Evolutionary conservation across 257 asterid genomes (phyloP), one percentile per base, ranked within the genome.

Genomic region (Jacaranda mimosifolia): DNA sequence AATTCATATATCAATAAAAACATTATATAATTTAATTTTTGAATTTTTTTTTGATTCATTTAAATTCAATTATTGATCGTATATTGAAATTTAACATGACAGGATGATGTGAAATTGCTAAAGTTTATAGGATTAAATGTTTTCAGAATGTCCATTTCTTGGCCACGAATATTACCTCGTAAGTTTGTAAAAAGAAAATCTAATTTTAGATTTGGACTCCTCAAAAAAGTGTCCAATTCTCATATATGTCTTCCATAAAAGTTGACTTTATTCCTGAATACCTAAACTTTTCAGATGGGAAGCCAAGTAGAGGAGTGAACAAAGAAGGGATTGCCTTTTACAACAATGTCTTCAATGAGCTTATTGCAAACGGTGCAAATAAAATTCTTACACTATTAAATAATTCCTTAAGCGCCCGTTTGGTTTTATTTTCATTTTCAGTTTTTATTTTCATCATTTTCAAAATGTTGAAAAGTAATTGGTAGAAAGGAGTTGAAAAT

Each of bases 101-200:
- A 92, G 97, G 91, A 80, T 3, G 97, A 92, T 66, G 78, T 88
- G 11, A 73, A 88, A 66, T 39, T 82, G 69, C 15, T 88, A 82
- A 86, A 91, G 76, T 63, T 35, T 12, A 18, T 85, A 4, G 89
- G 90, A 64, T 9, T 86, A 55, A 78, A 84, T 64, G 84, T 82
- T 38, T 89, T 91, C 81, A 77, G 97, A 73, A 55, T 91, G 66
- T 91, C 97, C n/a, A 92, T 92, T 76, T 85, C 97, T 3, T 90
- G 96, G 97, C 9, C 97, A 6, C 80, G 96, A 45, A 38, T 92
- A 43, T 79, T 92, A 74, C 96, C 97, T 10, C 51, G 97, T 92
- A 87, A 72, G 87, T 19, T 14, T 1, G 9, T 2, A 35, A 2
- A 64, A 70, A 4, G 45, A 40, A 40, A 40, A 5, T 40, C n/a